These are phyloP conservation scores for Malus fusca DNA, from an alignment of 306 rosid genomes.

Conservation along the genomic window DNA sequence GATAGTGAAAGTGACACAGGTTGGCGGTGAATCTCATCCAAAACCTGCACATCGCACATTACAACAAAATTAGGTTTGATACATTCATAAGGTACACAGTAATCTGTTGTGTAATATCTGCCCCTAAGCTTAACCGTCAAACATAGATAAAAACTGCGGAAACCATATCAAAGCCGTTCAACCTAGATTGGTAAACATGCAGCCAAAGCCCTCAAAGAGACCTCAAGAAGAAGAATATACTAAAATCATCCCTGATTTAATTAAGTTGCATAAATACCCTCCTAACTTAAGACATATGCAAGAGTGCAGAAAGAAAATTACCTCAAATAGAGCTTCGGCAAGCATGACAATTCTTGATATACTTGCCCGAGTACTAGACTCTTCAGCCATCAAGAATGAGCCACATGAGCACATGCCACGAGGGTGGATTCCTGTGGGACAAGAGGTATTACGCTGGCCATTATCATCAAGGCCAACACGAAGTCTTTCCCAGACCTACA, in stretches of 20 bases:
- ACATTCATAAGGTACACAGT: neutral
- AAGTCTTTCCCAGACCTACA: conserved; percentile 91
- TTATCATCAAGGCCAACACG: conserved; percentile 71
- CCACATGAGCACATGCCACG: conserved; percentile 84
- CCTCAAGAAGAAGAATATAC: neutral
- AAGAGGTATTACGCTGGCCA: conserved; percentile 49
- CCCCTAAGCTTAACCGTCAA: neutral
- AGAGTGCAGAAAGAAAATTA: conserved; percentile 21
- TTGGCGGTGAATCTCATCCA: conserved; percentile 94
- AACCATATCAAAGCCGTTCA: neutral
- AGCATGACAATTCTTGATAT: conserved; percentile 96
- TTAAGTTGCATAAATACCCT: neutral
- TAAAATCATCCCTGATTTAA: neutral
- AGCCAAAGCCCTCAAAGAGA: neutral
- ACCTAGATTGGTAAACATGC: neutral
- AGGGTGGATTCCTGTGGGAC: conserved; percentile 84
- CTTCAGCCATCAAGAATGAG: conserved; percentile 55
- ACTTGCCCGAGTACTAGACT: conserved; percentile 80
- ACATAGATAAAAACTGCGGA: neutral
- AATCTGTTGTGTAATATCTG: neutral
- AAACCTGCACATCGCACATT: conserved; percentile 46
- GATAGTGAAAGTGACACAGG: conserved; percentile 75
- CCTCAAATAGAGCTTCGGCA: conserved; percentile 97
- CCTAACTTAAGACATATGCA: neutral
- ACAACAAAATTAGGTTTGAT: neutral